Conservation (phyloP, 345 rosid species). For the Heritiera fomes region DNA sequence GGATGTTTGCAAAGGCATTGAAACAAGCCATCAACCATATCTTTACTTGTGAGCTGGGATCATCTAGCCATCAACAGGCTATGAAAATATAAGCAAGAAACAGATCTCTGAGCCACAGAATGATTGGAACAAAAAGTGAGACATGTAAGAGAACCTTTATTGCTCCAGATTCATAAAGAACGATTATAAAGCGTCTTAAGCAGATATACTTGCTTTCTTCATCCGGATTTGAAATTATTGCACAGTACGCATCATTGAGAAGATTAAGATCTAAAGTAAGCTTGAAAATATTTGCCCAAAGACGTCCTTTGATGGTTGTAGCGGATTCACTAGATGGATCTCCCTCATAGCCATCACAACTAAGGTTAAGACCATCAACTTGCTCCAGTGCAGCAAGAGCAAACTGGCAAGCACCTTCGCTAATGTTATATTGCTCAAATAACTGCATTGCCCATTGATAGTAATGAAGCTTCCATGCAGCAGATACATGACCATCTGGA, state of each 20-base stretch:
- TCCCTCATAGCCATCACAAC: slow-evolving; percentile 35
- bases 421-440: slow-evolving; percentile 83
- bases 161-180: slow-evolving; percentile 81
- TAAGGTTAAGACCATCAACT: slow-evolving; percentile 68
- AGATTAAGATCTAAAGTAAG: slow-evolving; percentile 85
- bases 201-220: slow-evolving; percentile 95
- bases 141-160: slow-evolving; percentile 58
- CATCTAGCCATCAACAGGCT: background rate
- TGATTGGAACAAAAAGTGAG: slow-evolving; percentile 13
- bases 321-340: slow-evolving; percentile 53
- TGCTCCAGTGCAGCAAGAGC: slow-evolving; percentile 98
- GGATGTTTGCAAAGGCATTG: slow-evolving; percentile 3
- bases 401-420: slow-evolving; percentile 94
- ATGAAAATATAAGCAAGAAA: background rate
- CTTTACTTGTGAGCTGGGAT: background rate
- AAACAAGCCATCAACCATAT: background rate
- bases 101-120: background rate
- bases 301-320: slow-evolving; percentile 63
- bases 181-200: slow-evolving; percentile 86
- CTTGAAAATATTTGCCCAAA: slow-evolving; percentile 97
- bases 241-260: slow-evolving; percentile 90
- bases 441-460: slow-evolving; percentile 98
- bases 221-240: slow-evolving; percentile 95
- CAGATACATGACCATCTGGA: slow-evolving; percentile 55
- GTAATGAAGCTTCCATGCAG: slow-evolving; percentile 90